Evolutionary conservation across 306 rosid species (phyloP), one percentile per base, ranked within the genome.

Genomic region (Inga leiocalycina): DNA sequence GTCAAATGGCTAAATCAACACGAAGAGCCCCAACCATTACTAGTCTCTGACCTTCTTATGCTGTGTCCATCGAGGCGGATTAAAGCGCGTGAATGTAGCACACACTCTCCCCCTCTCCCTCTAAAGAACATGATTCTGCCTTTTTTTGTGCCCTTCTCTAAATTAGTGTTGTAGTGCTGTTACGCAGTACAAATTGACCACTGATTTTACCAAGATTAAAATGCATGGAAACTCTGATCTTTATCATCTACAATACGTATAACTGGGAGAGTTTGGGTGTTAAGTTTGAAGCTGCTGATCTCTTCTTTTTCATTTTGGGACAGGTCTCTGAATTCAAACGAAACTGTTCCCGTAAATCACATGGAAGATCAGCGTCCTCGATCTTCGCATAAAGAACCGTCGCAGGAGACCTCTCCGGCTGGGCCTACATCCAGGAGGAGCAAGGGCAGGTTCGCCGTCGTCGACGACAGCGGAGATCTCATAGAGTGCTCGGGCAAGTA

Each of bases 401-500:
- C 71, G 65, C 87, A 20, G 32, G 78, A 37, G 70, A 1, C 71
- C 70, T 10, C 37, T 35, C 59, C 34, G 41, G 11, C 73, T n/a
- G 64, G 75, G 46, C 46, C 67, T 30, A 17, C 13, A 10, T 6
- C 27, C 19, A 75, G 27, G 10, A 17, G 49, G 37, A 51, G 43
- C 41, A 27, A 46, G 43, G 10, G 52, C 35, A 77, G 85, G 54
- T 78, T 74, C n/a, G 20, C 67, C 35, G 30, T 0, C 30, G 34
- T 12, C 0, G 94, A 81, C 1, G 91, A 79, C 2, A 32, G 19
- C 1, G 93, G 76, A 3, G 95, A 90, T 51, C n/a, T 34, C 56
- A 76, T 89, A 1, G 91, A 90, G 75, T 93, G 98, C 77, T 89
- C 97, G 1, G 88, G 90, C 13, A 82, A 86, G 85, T 81, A 79